These are phyloP conservation scores for Rosellinia necatrix DNA, from an alignment of 2,329 filamentous ascomycete species.

Conservation along the genomic window DNA sequence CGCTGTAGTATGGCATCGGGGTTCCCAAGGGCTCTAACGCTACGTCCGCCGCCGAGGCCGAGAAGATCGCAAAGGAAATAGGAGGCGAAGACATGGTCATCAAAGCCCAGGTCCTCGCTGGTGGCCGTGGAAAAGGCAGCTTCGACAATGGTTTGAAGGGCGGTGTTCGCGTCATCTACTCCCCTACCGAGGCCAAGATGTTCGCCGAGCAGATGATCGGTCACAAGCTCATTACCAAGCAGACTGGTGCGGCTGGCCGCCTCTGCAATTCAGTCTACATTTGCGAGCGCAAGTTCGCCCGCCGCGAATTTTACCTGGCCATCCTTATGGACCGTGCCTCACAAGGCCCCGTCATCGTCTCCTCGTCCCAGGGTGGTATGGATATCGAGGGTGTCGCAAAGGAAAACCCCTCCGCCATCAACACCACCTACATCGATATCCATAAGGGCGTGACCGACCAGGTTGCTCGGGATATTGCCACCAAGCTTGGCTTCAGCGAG, in stretches of 20 bases:
- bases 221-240: constrained; percentile 99
- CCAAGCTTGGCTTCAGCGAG: constrained; percentile 93
- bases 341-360: constrained; percentile 93
- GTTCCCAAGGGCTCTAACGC: constrained; percentile 91
- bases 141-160: constrained; percentile 99
- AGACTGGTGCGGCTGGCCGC: constrained; percentile 91
- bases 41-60: constrained; percentile 81
- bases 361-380: constrained; percentile 98
- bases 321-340: constrained; percentile 96
- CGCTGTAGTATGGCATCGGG: constrained; percentile 82
- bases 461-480: constrained; percentile 86
- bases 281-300: constrained; percentile 99
- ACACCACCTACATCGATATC: constrained; percentile 92
- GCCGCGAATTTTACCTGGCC: constrained; percentile 98
- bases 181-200: constrained; percentile 93
- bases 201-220: constrained; percentile 99
- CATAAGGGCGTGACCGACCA: constrained; percentile 94
- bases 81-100: constrained; percentile 97
- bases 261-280: constrained; percentile 98
- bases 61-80: constrained; percentile 87
- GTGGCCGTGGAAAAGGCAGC: constrained; percentile 94
- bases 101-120: constrained; percentile 98
- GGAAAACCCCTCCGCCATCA: constrained; percentile 95
- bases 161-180: constrained; percentile 98
- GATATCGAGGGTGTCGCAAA: constrained; percentile 99